Evolutionary conservation across 306 rosid species (phyloP), one percentile per base, ranked within the genome.

Genomic region (Urtica urens): DNA sequence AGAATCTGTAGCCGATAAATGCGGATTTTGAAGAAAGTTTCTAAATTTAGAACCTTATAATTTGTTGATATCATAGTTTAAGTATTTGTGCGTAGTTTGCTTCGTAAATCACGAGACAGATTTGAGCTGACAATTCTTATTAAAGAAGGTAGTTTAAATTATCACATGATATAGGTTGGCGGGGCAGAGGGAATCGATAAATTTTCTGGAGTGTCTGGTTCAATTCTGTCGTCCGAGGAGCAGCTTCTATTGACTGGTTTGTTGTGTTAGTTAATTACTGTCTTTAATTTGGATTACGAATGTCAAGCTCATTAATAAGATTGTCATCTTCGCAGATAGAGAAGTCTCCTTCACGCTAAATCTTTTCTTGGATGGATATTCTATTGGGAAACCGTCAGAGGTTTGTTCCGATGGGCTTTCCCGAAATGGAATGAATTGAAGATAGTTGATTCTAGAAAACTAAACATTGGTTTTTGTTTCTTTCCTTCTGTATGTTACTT

Each of bases 321-420:
- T 44, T 58, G 10, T 52, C 22, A 9, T 45, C 66, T 64, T 66
- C 55, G 42, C 85, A 82, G 99, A 79, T 27, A 58, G 59, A 40
- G 88, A 80, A 67, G 93, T 77, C 69, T 85, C 99, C 60, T 85
- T 92, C 72, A 71, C 80, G 0, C 55, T 92, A 73, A 77, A 71
- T 55, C 70, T 92, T 75, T 85, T 85, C 51, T 62, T 73, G 18
- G 86, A 85, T 73, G 99, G 96, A 67, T 92, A 92, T 72, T 85
- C 87, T 39, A 66, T 92, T 31, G 81, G 93, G 65, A 85, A 82
- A 63, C 77, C 94, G 10, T 55, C 65, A 1, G 87, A 92, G 99
- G 99, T 92, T 59, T 67, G 99, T 72, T 59, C 33, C 26, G 51
- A 62, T 51, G 35, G 46, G 43, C 49, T 22, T 10, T 51, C 56